Base-by-base conservation (phyloP, 345 rosid species). In the Pistacia vera region DNA sequence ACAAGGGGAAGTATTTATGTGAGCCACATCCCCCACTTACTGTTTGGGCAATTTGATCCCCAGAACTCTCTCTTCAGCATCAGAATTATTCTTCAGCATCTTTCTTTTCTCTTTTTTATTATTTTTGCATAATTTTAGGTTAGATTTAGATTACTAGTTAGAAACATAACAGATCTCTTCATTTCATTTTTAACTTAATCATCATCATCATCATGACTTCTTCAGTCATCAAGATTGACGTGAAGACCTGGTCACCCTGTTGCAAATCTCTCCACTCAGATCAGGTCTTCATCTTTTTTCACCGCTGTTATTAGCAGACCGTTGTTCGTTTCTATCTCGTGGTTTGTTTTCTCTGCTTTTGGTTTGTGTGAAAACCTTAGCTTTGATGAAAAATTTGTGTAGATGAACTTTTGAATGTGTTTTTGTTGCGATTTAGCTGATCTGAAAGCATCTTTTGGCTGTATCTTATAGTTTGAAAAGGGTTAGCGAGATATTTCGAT, bases 161-260 rank as follows among this genome's bases (percentile, higher is more conserved):
- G 9, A n/a, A 61, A 25, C 11, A 1, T 9, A 35, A 36, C 46
- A 20, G 10, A 44, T 33, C n/a, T 36, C 36, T 11, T 48, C 48
- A 4, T 60, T 73, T 41, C 11, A n/a, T 41, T 72, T 33, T n/a
- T 4, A 35, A 51, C 60, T 36, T n/a, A 4, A 48, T 48, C 54
- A n/a, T 30, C n/a, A 66, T 48, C 20, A 70, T 46, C 60, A 25
- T 11, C 67, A 86, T 81, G 85, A 66, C 84, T 74, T 74, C 84
- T 76, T 74, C 81, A 11, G 72, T 73, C 74, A 0, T 49, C 76
- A 71, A 56, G 58, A 51, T 51, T 64, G 81, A 74, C 59, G 79
- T 52, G 75, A 49, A 13, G 77, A 38, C 14, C 48, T 68, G 13
- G 77, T 74, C 59, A 61, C 61, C 71, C 54, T 38, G 63, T 79